Conservation (phyloP, 2,329 filamentous ascomycete genomes). For the Pseudogymnoascus sp. region DNA sequence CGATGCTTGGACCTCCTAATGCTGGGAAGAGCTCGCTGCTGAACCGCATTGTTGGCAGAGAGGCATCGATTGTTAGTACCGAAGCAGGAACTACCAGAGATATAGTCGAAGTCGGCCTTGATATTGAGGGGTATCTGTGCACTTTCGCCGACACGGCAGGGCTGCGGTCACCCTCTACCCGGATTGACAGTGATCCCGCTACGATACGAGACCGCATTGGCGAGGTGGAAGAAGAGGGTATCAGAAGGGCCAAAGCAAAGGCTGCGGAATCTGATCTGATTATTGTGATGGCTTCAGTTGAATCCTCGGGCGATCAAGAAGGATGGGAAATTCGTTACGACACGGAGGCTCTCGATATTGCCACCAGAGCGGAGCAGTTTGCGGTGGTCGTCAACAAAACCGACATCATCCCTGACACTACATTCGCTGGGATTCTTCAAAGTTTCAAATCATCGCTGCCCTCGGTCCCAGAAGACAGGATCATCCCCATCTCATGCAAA, state of each 20-base stretch:
- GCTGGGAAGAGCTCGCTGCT: conserved; percentile 91
- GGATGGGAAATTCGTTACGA: conserved; percentile 45
- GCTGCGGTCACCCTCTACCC: conserved; percentile 48
- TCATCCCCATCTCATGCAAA: conserved; percentile 61
- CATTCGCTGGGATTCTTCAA: conserved; percentile 34
- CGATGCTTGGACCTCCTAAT: conserved; percentile 85
- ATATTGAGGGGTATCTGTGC: conserved; percentile 83
- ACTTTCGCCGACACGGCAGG: conserved; percentile 95
- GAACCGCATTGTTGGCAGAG: conserved; percentile 81
- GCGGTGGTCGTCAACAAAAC: conserved; percentile 58
- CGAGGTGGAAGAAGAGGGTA: conserved; percentile 79
- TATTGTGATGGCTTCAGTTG: conserved; percentile 71
- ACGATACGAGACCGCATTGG: conserved; percentile 46
- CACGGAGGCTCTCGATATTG: conserved; percentile 47
- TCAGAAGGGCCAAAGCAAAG: conserved; percentile 73
- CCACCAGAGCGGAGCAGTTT: conserved; percentile 39
- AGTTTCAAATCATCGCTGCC: conserved; percentile 35
- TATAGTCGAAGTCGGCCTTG: conserved; percentile 84
- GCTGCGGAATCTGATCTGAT: conserved; percentile 81
- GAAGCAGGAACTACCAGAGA: conserved; percentile 93
- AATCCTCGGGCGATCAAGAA: conserved; percentile 36
- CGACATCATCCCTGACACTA: conserved; percentile 38
- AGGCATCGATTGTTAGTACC: conserved; percentile 88
- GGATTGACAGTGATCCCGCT: conserved; percentile 16
- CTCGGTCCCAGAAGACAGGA: conserved; percentile 18